These are phyloP conservation scores for Trichophyton schoenleinii DNA, from an alignment of 2,329 filamentous ascomycete species.

Conservation along the genomic window DNA sequence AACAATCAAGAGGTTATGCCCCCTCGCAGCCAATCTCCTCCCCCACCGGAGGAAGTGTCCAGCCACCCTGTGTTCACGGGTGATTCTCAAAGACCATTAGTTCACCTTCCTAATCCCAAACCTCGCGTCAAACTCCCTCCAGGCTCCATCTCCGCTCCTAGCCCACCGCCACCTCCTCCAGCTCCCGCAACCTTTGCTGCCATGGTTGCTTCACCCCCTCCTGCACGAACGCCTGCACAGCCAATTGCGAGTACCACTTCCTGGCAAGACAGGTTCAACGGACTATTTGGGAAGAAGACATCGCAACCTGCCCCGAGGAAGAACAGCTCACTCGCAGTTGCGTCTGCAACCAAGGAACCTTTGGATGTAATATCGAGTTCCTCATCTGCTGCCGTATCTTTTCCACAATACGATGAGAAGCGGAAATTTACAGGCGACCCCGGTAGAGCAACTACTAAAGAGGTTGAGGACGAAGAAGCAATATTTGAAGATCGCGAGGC, in stretches of 20 bases:
- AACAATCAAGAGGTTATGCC: conserved; percentile 22
- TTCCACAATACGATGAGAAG: conserved; percentile 40
- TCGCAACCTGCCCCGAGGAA: conserved; percentile 35
- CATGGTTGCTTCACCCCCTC: conserved; percentile 29
- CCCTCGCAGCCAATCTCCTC: conserved; percentile 36
- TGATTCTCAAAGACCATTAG: conserved; percentile 39
- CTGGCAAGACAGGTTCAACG: conserved; percentile 80
- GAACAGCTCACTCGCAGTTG: conserved; percentile 45
- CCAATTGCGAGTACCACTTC: conserved; percentile 37
- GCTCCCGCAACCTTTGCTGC: conserved; percentile 36
- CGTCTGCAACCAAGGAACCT: conserved; percentile 55
- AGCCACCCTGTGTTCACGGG: conserved; percentile 45
- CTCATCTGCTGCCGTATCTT: conserved; percentile 55
- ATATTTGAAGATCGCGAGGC: conserved; percentile 74
- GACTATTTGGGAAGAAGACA: conserved; percentile 54
- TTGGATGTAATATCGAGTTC: conserved; percentile 45
- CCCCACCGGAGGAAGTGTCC: conserved; percentile 45
- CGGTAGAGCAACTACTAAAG: conserved; percentile 46
- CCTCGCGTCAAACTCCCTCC: conserved; percentile 76
- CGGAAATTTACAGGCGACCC: conserved; percentile 26
- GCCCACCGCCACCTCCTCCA: conserved; percentile 30
- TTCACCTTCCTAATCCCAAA: conserved; percentile 47
- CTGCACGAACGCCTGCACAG: conserved; percentile 27
- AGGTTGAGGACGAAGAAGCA: conserved; percentile 64
- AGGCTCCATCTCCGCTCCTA: not conserved